Base-by-base conservation (phyloP, 768 basidiomycete species). In the Naganishia vishniacii region DNA sequence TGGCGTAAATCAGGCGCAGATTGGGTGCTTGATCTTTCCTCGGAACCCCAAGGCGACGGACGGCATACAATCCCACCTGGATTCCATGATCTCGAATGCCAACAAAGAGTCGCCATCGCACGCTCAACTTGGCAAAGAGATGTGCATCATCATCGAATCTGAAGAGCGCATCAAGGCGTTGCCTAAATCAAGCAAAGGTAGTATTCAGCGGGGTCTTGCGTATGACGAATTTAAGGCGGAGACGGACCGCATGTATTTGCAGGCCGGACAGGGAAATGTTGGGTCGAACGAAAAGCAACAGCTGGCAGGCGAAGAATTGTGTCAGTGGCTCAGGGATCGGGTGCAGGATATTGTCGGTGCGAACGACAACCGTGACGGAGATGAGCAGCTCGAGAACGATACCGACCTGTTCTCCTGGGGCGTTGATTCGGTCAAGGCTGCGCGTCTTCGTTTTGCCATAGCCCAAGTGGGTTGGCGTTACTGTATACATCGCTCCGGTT, bases 1-100 rank as follows among this genome's bases (percentile, higher is more conserved):
- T 18, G 83, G 84, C 4, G 72, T 79, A 4, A 79, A 78, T 4
- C 75, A 78, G 25, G 73, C 81, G 2, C 82, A 84, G 51, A 77
- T 81, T 0, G 83, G 83, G 3, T 77, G 79, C 5, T 73, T 84
- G 8, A 79, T 84, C 58, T 77, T 83, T 32, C 80, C 80, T 25
- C 25, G 31, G 23, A 45, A 34, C 11, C 48, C 40, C 12, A 26
- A 32, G 20, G 16, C 56, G 3, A 11, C 29, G 13, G 16, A 32
- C 23, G 25, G 34, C 20, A 51, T 63, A 9, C 11, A 53, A 18
- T 7, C 53, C 1, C 23, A 44, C 5, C 11, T 63, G 37, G 29
- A 32, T 8, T 12, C 2, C 12, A 25, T 63, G 28, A 44, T 63
- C 41, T 37, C 16, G 1, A 20, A 67, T 42, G 75, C 72, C 45